These are phyloP conservation scores for Crithidia fasciculata DNA, from an alignment of 208 protist species.

Conservation along the genomic window DNA sequence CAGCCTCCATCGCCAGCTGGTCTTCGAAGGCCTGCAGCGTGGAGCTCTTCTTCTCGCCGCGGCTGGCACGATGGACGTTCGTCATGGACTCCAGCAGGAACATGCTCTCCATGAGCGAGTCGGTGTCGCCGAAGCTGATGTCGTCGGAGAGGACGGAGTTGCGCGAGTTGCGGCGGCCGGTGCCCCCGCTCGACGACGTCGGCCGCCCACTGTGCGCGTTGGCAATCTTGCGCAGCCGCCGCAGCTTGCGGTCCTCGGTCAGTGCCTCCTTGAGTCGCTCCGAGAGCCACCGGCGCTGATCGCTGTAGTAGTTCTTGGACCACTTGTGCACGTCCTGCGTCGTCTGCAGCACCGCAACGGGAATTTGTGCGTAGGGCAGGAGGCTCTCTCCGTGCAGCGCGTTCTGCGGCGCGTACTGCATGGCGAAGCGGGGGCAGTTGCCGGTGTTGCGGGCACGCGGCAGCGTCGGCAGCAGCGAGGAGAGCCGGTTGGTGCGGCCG, in stretches of 20 bases:
- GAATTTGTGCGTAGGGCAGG: conserved; percentile 66
- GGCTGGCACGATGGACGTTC: neutral
- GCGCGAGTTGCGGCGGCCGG: neutral
- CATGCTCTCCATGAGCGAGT: conserved; percentile 9
- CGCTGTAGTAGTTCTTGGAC: conserved; percentile 67
- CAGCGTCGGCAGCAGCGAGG: conserved; percentile 53
- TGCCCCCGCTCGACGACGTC: neutral
- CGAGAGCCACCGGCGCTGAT: conserved; percentile 68
- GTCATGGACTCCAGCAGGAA: conserved; percentile 13
- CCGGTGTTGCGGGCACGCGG: conserved; percentile 28
- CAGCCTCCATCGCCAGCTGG: conserved; percentile 14
- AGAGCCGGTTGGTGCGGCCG: neutral
- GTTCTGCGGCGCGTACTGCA: conserved; percentile 71
- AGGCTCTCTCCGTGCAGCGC: conserved; percentile 51
- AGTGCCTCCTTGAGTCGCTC: conserved; percentile 51
- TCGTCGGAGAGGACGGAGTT: conserved; percentile 17
- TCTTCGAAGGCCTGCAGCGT: conserved; percentile 8
- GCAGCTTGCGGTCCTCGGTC: conserved; percentile 48
- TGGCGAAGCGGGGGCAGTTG: conserved; percentile 58
- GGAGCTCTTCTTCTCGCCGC: conserved; percentile 5
- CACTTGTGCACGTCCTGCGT: conserved; percentile 62
- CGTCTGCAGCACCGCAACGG: conserved; percentile 66
- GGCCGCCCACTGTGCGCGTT: conserved; percentile 9
- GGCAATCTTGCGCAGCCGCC: conserved; percentile 12
- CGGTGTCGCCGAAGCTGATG: conserved; percentile 28